Evolutionary conservation across 495 filamentous ascomycete species (phyloP).

Genomic region (Amniculicola lignicola): DNA sequence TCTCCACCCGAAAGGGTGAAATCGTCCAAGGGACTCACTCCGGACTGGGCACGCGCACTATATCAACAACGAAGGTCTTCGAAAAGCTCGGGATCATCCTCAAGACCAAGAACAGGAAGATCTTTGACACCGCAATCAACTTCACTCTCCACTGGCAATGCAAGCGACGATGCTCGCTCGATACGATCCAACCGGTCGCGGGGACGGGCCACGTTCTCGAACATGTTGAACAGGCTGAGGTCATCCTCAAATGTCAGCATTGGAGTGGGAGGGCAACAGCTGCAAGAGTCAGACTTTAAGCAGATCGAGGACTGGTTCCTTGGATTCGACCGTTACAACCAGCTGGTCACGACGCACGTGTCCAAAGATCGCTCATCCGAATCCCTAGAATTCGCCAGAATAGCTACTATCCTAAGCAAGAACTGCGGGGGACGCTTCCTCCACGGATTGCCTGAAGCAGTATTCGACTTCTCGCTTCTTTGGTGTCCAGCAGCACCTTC

Average conservation of each 20-base stretch:
- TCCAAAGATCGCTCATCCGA: not conserved
- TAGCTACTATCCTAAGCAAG: conserved; percentile 15
- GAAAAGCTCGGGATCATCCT: not conserved
- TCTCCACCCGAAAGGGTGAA: not conserved
- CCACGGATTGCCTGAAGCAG: conserved; percentile 27
- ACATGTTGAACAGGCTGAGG: conserved; percentile 10
- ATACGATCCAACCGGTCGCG: conserved; percentile 13
- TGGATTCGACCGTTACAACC: conserved; percentile 28
- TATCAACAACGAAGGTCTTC: conserved; percentile 1
- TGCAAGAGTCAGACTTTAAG: conserved; percentile 25
- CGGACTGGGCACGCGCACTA: not conserved
- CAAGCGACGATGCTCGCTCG: conserved; percentile 25
- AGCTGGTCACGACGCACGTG: conserved; percentile 20
- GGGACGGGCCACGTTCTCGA: not conserved
- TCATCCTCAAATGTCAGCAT: conserved; percentile 16
- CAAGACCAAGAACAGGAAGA: not conserved
- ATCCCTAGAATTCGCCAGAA: conserved; percentile 2
- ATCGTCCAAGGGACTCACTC: not conserved
- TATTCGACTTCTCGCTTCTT: conserved; percentile 24
- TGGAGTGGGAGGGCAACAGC: not conserved
- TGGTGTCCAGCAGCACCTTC: conserved; percentile 23
- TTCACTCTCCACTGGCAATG: conserved; percentile 9
- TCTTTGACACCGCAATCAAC: conserved; percentile 2
- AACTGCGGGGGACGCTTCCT: conserved; percentile 16
- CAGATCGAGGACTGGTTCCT: conserved; percentile 10